Evolutionary conservation across 1,139 yeast genomes (phyloP).

Genomic region (Scheffersomyces titani): DNA sequence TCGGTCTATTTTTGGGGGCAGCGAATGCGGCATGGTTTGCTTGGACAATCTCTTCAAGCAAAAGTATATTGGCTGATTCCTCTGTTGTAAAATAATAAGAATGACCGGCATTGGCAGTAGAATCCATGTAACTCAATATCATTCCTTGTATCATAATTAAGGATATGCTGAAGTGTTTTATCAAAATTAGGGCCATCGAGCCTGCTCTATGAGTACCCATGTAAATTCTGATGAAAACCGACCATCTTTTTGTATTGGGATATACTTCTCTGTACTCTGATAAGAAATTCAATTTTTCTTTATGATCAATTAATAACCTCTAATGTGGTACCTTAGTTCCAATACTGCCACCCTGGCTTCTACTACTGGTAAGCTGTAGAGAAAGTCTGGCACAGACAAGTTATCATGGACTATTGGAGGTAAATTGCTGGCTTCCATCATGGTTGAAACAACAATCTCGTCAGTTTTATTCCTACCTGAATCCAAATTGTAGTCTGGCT

Average conservation of each 20-base stretch:
- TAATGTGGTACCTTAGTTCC: constrained; percentile 40
- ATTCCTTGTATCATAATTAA: constrained; percentile 17
- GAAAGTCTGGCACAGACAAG: constrained; percentile 52
- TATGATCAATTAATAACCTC: constrained; percentile 63
- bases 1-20: constrained; percentile 29
- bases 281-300: constrained; percentile 54
- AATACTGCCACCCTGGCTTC: constrained; percentile 54
- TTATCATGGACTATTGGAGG: constrained; percentile 45
- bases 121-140: constrained; percentile 60
- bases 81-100: constrained; percentile 57
- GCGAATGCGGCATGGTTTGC: constrained; percentile 56
- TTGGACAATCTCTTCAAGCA: constrained; percentile 56
- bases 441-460: constrained; percentile 68
- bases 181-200: constrained; percentile 31
- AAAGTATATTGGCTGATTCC: constrained; percentile 47
- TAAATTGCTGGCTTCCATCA: constrained; percentile 64
- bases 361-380: constrained; percentile 71
- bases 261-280: constrained; percentile 29
- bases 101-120: constrained; percentile 80
- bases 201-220: constrained; percentile 72
- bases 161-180: constrained; percentile 28
- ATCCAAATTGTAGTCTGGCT: constrained; percentile 28
- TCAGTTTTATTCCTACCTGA: constrained; percentile 29
- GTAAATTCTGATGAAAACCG: constrained; percentile 57
- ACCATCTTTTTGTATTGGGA: constrained; percentile 43